These are phyloP conservation scores for Verbascum thapsus DNA, from an alignment of 257 asterid genomes.

Conservation along the genomic window DNA sequence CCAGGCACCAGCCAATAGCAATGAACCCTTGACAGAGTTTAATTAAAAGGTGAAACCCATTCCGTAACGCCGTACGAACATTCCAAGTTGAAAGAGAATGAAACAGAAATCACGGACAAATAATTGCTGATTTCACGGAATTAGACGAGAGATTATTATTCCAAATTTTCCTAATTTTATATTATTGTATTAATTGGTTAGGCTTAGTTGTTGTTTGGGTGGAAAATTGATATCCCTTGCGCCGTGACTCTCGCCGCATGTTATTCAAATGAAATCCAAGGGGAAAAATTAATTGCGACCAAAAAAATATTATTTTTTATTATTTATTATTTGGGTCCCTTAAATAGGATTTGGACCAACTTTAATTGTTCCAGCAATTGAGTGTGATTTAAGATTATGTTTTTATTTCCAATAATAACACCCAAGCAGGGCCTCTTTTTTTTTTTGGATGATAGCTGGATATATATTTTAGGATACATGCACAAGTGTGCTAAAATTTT, in stretches of 20 bases:
- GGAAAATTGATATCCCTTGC: constrained; percentile 35
- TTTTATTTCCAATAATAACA: too few relatives aligned
- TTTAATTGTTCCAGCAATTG: constrained; percentile 15
- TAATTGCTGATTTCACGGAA: constrained; percentile 49
- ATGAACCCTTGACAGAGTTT: constrained; percentile 23
- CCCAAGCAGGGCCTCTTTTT: too few relatives aligned
- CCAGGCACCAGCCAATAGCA: neutral
- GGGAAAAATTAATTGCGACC: constrained; percentile 8
- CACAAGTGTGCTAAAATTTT: neutral
- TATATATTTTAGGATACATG: constrained; percentile 17
- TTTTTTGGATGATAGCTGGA: neutral
- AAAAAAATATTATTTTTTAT: constrained; percentile 36
- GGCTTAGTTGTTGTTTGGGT: constrained; percentile 25
- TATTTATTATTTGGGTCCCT: constrained; percentile 19
- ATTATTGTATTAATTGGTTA: constrained; percentile 4
- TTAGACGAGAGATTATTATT: neutral
- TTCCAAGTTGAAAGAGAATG: constrained; percentile 33
- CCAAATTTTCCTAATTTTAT: too few relatives aligned
- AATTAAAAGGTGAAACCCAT: constrained; percentile 28
- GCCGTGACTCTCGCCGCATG: constrained; percentile 78
- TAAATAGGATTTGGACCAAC: neutral
- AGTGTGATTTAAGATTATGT: constrained; percentile 30
- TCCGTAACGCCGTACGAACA: constrained; percentile 51
- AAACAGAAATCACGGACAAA: constrained; percentile 62
- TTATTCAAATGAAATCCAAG: constrained; percentile 27